Evolutionary conservation across 495 filamentous ascomycete genomes (phyloP), one percentile per base, ranked within the genome.

Genomic region (Aspergillus steynii): DNA sequence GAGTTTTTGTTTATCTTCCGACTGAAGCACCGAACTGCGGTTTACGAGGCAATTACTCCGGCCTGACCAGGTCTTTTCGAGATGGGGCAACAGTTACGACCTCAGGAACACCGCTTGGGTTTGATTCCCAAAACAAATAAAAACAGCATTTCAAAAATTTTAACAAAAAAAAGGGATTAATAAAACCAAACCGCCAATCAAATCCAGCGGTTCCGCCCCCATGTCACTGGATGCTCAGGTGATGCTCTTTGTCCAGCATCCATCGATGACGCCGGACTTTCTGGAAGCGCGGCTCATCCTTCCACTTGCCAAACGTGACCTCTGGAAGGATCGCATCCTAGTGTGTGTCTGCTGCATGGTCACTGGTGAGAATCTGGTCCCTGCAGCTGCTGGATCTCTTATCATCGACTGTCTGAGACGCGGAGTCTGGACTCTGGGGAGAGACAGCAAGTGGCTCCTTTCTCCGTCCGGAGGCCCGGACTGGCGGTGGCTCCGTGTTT

Each of bases 361-460:
- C 31, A 15, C 37, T 42, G 12, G 37, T 42, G 37, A 42, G 15
- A 54, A 54, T 34, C 37, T 9, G 32, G 29, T 37, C 29, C 29
- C 52, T 37, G 52, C 29, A 54, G 52, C 52, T 31, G 52, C 32
- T 26, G 29, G 29, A 54, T 54, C 52, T 53, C 27, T 53, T 42
- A 20, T 20, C 20, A 20, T 20, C 20, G 20, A 20, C 20, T 20
- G 20, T 20, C 20, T 20, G 20, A 20, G 20, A 20, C 20, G 31
- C 42, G 10, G 53, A 47, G 53, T 46, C 34, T 55, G 34, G 53
- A 47, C 20, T 46, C 53, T 29, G 53, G 25, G 53, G 53, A 14
- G 10, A 5, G 0, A 12, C 7, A 10, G 20, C 15, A 37, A 53
- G 51, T 31, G 29, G 29, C 28, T 28, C 51, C 51, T 32, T 53